Percentiles rank a stretch among this genome's conserved stretches.
Conservation (phyloP, 768 basidiomycete species). For the Pholiota microspora region DNA sequence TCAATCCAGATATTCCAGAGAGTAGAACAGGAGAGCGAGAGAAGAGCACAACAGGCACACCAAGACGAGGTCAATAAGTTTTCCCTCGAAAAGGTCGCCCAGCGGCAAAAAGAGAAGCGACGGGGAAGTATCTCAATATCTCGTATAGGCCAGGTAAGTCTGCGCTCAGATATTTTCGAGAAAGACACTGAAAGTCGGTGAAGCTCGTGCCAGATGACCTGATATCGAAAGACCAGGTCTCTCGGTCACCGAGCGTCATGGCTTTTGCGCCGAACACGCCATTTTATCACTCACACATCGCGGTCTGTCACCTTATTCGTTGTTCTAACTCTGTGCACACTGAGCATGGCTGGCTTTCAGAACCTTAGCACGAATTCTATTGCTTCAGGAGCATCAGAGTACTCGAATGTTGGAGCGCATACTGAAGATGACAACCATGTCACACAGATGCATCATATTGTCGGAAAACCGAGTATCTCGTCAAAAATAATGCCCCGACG, state of each 20-base stretch:
- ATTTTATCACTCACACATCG: slow-evolving; percentile 44
- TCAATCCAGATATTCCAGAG: slow-evolving; percentile 52
- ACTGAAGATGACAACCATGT: slow-evolving; percentile 44
- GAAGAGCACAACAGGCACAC: slow-evolving; percentile 40
- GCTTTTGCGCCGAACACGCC: slow-evolving; percentile 43
- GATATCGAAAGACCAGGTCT: slow-evolving; percentile 17
- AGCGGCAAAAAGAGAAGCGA: slow-evolving; percentile 34
- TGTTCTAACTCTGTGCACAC: not conserved
- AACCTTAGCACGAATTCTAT: slow-evolving; percentile 44
- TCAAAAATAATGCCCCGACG: slow-evolving; percentile 46
- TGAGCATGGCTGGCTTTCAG: slow-evolving; percentile 22
- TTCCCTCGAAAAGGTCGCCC: slow-evolving; percentile 12
- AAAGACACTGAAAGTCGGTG: slow-evolving; percentile 3
- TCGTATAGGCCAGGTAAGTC: slow-evolving; percentile 56
- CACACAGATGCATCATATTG: slow-evolving; percentile 47
- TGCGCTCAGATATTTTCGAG: not conserved
- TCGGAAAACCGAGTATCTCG: slow-evolving; percentile 39
- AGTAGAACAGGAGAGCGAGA: slow-evolving; percentile 57
- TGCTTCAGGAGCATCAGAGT: slow-evolving; percentile 36
- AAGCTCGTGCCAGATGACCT: slow-evolving; percentile 23
- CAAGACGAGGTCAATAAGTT: slow-evolving; percentile 13
- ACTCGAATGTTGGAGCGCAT: slow-evolving; percentile 32
- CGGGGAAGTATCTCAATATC: slow-evolving; percentile 57
- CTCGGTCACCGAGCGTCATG: slow-evolving; percentile 34
- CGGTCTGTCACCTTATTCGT: slow-evolving; percentile 24